Conservation (phyloP, 257 asterid genomes). For the Solanum ossicruentum region DNA sequence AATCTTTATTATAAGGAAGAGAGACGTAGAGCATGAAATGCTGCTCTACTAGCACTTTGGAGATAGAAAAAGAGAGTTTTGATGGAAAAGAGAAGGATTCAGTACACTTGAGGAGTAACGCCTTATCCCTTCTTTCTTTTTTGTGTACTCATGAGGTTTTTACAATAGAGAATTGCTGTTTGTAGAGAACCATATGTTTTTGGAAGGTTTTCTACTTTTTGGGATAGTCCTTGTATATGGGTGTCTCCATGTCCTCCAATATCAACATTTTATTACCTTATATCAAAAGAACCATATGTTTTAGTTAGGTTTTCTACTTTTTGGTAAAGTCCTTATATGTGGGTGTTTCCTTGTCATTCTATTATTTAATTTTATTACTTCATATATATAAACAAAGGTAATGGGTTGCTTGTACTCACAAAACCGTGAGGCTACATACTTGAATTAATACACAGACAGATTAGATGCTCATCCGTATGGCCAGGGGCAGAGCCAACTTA, state of each 20-base stretch:
- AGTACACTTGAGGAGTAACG: neutral
- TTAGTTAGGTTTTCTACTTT: too few species aligned
- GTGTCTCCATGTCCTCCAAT: neutral
- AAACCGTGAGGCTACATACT: neutral
- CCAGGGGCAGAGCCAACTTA: neutral
- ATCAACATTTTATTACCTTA: neutral
- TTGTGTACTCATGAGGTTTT: neutral
- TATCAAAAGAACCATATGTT: neutral
- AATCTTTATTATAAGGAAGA: neutral
- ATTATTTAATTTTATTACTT: neutral
- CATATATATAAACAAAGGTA: neutral
- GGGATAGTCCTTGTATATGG: neutral
- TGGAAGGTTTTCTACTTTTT: neutral
- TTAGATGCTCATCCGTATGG: neutral
- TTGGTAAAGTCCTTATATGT: neutral
- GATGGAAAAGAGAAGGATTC: neutral
- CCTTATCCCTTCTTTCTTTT: neutral
- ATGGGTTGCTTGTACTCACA: neutral
- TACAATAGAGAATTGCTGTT: neutral
- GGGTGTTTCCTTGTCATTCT: neutral
- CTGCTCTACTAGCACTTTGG: neutral
- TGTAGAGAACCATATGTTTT: neutral
- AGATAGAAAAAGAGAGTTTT: neutral
- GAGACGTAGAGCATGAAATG: neutral
- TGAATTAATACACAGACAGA: neutral